Percentiles rank a stretch among this genome's conserved stretches.
Conservation (phyloP, 2,329 filamentous ascomycete genomes). For the Phaeosphaeria sp. region DNA sequence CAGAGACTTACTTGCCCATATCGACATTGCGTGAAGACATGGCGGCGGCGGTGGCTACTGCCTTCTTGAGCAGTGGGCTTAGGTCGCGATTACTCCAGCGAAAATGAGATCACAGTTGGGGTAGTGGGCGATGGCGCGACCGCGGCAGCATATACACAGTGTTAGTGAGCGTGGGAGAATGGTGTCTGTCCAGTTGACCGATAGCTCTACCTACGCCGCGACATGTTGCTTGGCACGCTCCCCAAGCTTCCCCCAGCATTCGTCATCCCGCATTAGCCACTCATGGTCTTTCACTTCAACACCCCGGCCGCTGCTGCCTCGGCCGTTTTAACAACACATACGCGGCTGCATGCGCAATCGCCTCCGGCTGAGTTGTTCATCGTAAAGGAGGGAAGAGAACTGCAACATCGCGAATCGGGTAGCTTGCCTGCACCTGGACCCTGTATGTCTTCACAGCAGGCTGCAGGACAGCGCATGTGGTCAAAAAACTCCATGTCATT, state of each 20-base stretch:
- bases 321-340: constrained; percentile 36
- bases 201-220: constrained; percentile 25
- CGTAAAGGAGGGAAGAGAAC: constrained; percentile 20
- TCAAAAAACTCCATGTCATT: constrained; percentile 44
- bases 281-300: constrained; percentile 10
- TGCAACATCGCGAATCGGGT: constrained; percentile 23
- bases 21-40: constrained; percentile 61
- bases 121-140: constrained; percentile 15
- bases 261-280: constrained; percentile 32
- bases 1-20: constrained; percentile 63
- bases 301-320: constrained; percentile 25
- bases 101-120: not conserved
- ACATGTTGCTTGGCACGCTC: constrained; percentile 24
- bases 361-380: constrained; percentile 32
- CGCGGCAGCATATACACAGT: constrained; percentile 9
- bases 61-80: constrained; percentile 19
- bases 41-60: constrained; percentile 25
- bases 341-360: constrained; percentile 43
- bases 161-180: constrained; percentile 11
- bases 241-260: constrained; percentile 17
- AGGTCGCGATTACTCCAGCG: constrained; percentile 12
- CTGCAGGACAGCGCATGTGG: constrained; percentile 43
- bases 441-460: constrained; percentile 22
- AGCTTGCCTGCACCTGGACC: constrained; percentile 16
- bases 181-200: constrained; percentile 14